Percentiles rank a stretch among this genome's conserved stretches.
phyloP scores from a whole-genome alignment of 345 rosid genomes.

The Acer negundo region DNA sequence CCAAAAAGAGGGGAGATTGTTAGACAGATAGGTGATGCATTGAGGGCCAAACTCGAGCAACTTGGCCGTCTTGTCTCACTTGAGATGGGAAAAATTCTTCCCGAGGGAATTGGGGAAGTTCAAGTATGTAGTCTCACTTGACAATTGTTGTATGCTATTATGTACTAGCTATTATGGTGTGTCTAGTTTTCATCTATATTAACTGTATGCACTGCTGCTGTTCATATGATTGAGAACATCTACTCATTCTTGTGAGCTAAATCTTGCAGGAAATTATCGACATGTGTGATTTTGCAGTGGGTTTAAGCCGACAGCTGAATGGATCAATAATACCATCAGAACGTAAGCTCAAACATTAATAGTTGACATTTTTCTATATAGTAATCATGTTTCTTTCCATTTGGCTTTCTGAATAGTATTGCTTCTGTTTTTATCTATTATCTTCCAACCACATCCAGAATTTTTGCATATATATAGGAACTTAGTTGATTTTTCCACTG shows the following conservation, averaged over 20 bases:
- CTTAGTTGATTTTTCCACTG: constrained; percentile 12
- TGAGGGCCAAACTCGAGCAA: constrained; percentile 72
- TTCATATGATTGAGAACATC: background rate
- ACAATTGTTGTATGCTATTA: background rate
- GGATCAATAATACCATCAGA: constrained; percentile 95
- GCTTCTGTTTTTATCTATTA: constrained; percentile 1
- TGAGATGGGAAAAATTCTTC: constrained; percentile 97
- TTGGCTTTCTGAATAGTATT: constrained; percentile 9
- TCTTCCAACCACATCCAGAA: background rate
- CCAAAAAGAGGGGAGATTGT: constrained; percentile 98
- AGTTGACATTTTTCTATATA: background rate
- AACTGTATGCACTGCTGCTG: background rate
- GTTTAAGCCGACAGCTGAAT: constrained; percentile 93
- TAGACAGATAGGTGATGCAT: constrained; percentile 92
- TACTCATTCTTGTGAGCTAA: constrained; percentile 8
- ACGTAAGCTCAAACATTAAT: constrained; percentile 59
- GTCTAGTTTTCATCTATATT: background rate
- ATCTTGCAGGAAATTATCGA: constrained; percentile 88
- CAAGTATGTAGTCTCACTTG: constrained; percentile 51
- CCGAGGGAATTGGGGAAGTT: constrained; percentile 98
- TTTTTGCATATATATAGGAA: background rate
- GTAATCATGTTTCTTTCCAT: background rate
- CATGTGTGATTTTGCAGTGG: constrained; percentile 98
- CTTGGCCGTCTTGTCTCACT: constrained; percentile 91
- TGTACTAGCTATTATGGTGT: background rate